These are phyloP conservation scores for Symbiodinium natans DNA, from an alignment of 73 alveolate genomes.

Conservation along the genomic window DNA sequence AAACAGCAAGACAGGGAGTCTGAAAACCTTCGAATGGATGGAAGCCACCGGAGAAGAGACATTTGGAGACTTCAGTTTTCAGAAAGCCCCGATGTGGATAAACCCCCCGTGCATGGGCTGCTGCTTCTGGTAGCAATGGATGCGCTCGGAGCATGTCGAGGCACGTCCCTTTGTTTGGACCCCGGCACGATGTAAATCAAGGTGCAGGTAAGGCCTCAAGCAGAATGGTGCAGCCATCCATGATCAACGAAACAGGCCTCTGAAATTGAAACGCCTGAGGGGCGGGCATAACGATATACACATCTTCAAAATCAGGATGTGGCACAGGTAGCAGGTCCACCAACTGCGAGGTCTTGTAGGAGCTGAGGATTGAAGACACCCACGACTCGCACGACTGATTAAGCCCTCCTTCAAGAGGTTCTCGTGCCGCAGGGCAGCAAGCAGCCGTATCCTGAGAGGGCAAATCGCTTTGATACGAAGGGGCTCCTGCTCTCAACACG, in stretches of 20 bases:
- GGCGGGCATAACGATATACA: conserved; percentile 60
- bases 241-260: background rate
- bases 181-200: conserved; percentile 64
- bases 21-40: too few relatives aligned
- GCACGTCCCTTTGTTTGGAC: too few relatives aligned
- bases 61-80: too few relatives aligned
- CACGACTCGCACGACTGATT: too few relatives aligned
- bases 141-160: too few relatives aligned
- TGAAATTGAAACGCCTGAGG: background rate
- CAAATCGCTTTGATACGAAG: background rate
- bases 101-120: too few relatives aligned
- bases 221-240: background rate
- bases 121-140: too few relatives aligned
- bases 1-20: too few relatives aligned
- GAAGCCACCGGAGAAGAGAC: too few relatives aligned
- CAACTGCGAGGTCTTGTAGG: conserved; percentile 13
- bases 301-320: conserved; percentile 69
- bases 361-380: too few relatives aligned
- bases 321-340: conserved; percentile 66
- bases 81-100: too few relatives aligned
- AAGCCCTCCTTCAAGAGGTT: conserved; percentile 64
- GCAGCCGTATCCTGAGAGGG: conserved; percentile 51
- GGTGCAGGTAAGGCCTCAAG: conserved; percentile 54
- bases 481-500: background rate
- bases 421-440: conserved; percentile 77